phyloP scores from a whole-genome alignment of 2,329 filamentous ascomycete species.

The Rhytidhysteron rufulum region DNA sequence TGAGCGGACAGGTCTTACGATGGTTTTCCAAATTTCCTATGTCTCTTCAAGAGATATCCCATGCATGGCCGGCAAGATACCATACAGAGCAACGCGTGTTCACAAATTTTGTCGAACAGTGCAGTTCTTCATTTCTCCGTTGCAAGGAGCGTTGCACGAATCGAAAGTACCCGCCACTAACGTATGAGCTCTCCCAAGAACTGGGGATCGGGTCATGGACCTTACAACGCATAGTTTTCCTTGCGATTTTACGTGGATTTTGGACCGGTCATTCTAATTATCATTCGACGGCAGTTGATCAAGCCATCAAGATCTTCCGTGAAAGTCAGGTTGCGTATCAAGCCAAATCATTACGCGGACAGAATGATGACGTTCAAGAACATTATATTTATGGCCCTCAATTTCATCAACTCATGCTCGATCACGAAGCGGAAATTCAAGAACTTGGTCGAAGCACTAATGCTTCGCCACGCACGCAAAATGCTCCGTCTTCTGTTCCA shows the following conservation, averaged over 20 bases:
- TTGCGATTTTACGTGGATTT: constrained; percentile 45
- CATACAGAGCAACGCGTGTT: constrained; percentile 31
- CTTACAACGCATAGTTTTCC: constrained; percentile 55
- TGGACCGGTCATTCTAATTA: constrained; percentile 18
- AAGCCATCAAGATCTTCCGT: neutral
- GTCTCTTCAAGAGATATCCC: constrained; percentile 22
- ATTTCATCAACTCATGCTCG: neutral
- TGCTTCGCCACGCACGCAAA: too few species aligned
- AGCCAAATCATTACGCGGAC: too few species aligned
- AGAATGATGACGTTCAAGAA: too few species aligned
- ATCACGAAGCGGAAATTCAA: constrained; percentile 2
- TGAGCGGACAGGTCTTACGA: constrained; percentile 38
- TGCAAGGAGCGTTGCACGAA: constrained; percentile 15
- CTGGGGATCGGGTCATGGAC: constrained; percentile 49
- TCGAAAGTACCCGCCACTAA: constrained; percentile 50
- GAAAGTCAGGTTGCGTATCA: neutral
- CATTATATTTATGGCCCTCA: neutral
- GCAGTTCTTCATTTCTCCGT: constrained; percentile 5
- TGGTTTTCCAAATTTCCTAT: constrained; percentile 51
- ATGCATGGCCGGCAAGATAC: constrained; percentile 19
- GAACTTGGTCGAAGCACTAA: too few species aligned
- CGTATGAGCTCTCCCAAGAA: constrained; percentile 50
- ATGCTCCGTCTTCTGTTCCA: too few species aligned
- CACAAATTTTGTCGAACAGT: constrained; percentile 41
- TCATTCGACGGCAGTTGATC: neutral